Conservation (phyloP, 1,284 basidiomycete species). For the Austroboletus niveus region DNA sequence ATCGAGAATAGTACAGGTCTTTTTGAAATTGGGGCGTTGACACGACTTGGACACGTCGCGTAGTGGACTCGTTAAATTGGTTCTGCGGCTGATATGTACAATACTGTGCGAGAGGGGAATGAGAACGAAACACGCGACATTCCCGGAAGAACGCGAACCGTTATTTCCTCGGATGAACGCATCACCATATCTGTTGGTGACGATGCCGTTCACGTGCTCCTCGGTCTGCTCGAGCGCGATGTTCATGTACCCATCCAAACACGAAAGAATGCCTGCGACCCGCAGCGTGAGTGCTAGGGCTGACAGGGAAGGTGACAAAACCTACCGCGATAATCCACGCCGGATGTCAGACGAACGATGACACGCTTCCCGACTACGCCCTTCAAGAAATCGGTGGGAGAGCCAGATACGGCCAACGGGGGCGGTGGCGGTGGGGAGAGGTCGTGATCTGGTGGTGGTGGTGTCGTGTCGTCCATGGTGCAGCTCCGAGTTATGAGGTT, state of each 20-base stretch:
- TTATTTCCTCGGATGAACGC: slow-evolving; percentile 97
- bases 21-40: too few relatives aligned
- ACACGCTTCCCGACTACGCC: slow-evolving; percentile 95
- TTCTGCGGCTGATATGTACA: slow-evolving; percentile 48
- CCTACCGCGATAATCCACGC: slow-evolving; percentile 93
- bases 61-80: slow-evolving; percentile 20
- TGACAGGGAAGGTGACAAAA: slow-evolving; percentile 7
- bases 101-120: slow-evolving; percentile 27
- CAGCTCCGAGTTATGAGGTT: too few relatives aligned
- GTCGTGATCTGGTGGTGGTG: slow-evolving; percentile 33
- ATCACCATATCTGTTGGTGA: slow-evolving; percentile 91
- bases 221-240: slow-evolving; percentile 97
- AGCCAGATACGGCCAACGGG: slow-evolving; percentile 54
- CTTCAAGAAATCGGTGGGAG: slow-evolving; percentile 88
- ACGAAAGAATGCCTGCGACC: slow-evolving; percentile 83
- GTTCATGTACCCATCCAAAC: slow-evolving; percentile 98
- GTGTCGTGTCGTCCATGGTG: slow-evolving; percentile 26
- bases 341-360: slow-evolving; percentile 91
- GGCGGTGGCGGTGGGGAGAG: slow-evolving; percentile 46
- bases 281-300: background rate
- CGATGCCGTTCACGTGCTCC: slow-evolving; percentile 85
- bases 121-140: background rate
- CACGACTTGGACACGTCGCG: background rate
- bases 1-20: background rate
- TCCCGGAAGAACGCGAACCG: slow-evolving; percentile 53